Base-by-base conservation (phyloP, 192 early-diverging fungal genomes). In the Lobosporangium transversale region DNA sequence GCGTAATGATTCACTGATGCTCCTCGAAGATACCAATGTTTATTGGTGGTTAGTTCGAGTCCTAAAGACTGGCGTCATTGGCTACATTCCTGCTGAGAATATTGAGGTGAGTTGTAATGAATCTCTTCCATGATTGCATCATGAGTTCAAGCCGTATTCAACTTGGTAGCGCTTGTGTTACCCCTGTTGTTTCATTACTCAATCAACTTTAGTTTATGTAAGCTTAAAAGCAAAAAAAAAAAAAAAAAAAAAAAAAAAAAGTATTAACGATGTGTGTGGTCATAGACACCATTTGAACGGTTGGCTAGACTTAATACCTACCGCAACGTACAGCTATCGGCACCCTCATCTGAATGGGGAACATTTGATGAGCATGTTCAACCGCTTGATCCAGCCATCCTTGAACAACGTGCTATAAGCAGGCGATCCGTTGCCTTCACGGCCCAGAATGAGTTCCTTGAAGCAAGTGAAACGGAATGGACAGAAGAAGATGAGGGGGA, bases 61-160 rank as follows among this genome's bases (percentile, higher is more conserved):
- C 50, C 80, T 85, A 64, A 94, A 87, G 74, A 91, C 78, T 7
- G 78, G 68, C 0, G 83, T 89, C 71, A 89, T 95, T 66, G 94
- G 94, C 3, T 95, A 95, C 62, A 93, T 95, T 54, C 94, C 94
- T 24, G 94, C 94, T 1, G 94, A 95, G 74, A 93, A 95, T 55
- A 89, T 95, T 42, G 93, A 95, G 74, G 89, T 91, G 78, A 65
- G 56, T 21, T 55, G 15, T 14, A 37, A 43, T 42, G 17, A 23
- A 42, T 26, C 43, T 6, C 10, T 31, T 54, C 32, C 31, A 33
- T 33, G 12, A 35, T 57, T 57, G 37, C n/a, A n/a, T n/a, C n/a
- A n/a, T n/a, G n/a, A n/a, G n/a, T n/a, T n/a, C n/a, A n/a, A n/a
- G n/a, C n/a, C n/a, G n/a, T n/a, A n/a, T n/a, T n/a, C n/a, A n/a